phyloP scores from a whole-genome alignment of 768 basidiomycete genomes.

The Lactarius quietus region DNA sequence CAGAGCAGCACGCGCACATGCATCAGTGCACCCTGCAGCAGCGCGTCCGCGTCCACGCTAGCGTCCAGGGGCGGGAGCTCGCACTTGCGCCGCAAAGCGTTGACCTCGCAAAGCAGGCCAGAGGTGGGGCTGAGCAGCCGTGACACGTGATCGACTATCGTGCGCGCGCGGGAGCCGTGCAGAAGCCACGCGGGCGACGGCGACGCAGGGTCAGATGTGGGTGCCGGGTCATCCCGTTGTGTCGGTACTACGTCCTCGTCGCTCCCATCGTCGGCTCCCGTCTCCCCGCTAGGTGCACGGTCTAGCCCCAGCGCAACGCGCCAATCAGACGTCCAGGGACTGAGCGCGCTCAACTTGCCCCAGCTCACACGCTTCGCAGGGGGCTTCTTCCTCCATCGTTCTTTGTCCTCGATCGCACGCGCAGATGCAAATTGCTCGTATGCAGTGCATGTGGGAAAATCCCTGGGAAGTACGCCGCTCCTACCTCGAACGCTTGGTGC shows the following conservation, averaged over 20 bases:
- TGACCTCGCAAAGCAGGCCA: conserved; percentile 52
- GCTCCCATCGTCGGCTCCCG: conserved; percentile 2
- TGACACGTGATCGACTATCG: conserved; percentile 43
- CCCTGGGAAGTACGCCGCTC: conserved; percentile 74
- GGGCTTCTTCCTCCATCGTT: conserved; percentile 74
- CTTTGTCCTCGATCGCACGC: conserved; percentile 51
- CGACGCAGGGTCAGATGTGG: conserved; percentile 14
- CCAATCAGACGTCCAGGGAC: conserved; percentile 82
- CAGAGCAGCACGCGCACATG: conserved; percentile 60
- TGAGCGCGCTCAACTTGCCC: conserved; percentile 55
- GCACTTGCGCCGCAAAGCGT: conserved; percentile 56
- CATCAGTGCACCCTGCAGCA: conserved; percentile 63
- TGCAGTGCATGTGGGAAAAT: conserved; percentile 60
- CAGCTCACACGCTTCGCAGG: conserved; percentile 83
- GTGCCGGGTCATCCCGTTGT: conserved; percentile 45
- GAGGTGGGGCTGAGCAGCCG: conserved; percentile 40
- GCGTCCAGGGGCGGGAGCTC: conserved; percentile 39
- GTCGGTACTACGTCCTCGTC: conserved; percentile 47
- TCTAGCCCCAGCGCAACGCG: conserved; percentile 55
- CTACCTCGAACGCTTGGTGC: conserved; percentile 81
- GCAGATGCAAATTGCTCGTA: conserved; percentile 48
- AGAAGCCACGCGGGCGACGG: conserved; percentile 56
- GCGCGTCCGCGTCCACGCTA: conserved; percentile 37
- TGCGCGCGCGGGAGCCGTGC: conserved; percentile 48
- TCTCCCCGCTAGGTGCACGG: neutral